A percentile compares a stretch with the other conserved stretches of the same genome.
These are phyloP conservation scores for Venturia nashicola DNA, from an alignment of 2,329 filamentous ascomycete species.

Conservation along the genomic window DNA sequence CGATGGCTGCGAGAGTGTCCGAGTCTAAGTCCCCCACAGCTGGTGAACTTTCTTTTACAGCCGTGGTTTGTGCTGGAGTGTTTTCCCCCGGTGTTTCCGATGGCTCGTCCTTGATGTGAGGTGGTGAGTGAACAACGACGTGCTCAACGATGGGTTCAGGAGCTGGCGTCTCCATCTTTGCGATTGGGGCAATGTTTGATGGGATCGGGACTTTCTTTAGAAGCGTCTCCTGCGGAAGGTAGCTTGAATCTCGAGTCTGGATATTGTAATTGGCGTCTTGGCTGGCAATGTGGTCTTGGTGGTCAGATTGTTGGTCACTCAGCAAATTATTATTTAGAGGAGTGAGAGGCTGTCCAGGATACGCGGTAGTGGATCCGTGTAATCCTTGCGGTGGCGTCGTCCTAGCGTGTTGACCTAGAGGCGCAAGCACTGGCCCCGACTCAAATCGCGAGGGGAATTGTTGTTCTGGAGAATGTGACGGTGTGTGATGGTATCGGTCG, in stretches of 20 bases:
- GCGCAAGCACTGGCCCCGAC: conserved; percentile 7
- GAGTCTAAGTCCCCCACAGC: conserved; percentile 19
- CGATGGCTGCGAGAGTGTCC: conserved; percentile 30
- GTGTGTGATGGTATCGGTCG: conserved; percentile 34
- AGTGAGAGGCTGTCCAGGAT: background rate
- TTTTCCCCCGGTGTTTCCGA: conserved; percentile 24
- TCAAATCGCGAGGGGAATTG: conserved; percentile 1
- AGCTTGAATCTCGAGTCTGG: conserved; percentile 6
- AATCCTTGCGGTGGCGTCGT: conserved; percentile 3
- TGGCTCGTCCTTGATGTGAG: conserved; percentile 29
- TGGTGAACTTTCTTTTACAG: conserved; percentile 15
- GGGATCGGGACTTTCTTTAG: conserved; percentile 5
- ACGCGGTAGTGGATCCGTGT: conserved; percentile 8
- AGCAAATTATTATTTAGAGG: background rate
- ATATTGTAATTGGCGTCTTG: conserved; percentile 12
- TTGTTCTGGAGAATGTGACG: conserved; percentile 31
- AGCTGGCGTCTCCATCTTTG: conserved; percentile 8
- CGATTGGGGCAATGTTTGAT: background rate
- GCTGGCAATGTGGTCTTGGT: conserved; percentile 16
- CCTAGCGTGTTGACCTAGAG: conserved; percentile 8
- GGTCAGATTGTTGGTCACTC: conserved; percentile 12
- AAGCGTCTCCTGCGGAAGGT: conserved; percentile 4
- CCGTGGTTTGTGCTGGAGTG: conserved; percentile 17
- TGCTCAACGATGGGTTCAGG: conserved; percentile 10
- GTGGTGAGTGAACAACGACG: conserved; percentile 17